Evolutionary conservation across 2,329 filamentous ascomycete species (phyloP).

Genomic region (Talaromyces pinophilus): DNA sequence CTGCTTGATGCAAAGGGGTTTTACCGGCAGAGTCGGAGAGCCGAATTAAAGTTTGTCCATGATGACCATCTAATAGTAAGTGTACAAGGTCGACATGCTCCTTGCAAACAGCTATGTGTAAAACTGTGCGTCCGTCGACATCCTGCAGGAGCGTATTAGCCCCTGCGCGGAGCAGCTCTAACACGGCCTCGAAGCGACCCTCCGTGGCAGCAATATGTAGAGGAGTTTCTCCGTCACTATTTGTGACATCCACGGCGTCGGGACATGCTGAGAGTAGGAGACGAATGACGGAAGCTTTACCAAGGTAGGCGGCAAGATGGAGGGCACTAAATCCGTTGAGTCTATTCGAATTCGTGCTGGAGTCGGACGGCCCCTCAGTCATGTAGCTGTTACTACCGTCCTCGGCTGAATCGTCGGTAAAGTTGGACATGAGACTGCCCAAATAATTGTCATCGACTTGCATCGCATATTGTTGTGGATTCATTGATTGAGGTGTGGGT

Average conservation of each 20-base stretch:
- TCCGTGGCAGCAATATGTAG: conserved; percentile 3
- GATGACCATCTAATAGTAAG: conserved; percentile 1
- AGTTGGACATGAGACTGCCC: conserved; percentile 2
- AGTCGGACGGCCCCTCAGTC: not conserved
- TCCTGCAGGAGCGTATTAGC: not conserved
- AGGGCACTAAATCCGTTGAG: conserved; percentile 6
- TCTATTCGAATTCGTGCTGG: conserved; percentile 6
- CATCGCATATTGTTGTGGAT: not conserved
- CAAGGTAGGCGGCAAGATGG: conserved; percentile 7
- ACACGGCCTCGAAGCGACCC: not conserved
- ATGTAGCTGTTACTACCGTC: conserved; percentile 9
- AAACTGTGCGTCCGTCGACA: conserved; percentile 3
- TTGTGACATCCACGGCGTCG: not conserved
- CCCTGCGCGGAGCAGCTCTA: conserved; percentile 7
- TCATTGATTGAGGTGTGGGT: conserved; percentile 1
- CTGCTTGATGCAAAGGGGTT: conserved; percentile 9
- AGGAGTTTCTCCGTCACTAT: conserved; percentile 1
- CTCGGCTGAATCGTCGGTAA: conserved; percentile 3
- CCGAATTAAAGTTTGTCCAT: not conserved
- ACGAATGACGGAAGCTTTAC: conserved; percentile 12
- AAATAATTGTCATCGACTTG: conserved; percentile 5
- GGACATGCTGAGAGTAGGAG: conserved; percentile 6
- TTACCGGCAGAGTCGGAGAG: not conserved
- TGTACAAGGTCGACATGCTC: not conserved
- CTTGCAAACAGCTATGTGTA: conserved; percentile 11